Evolutionary conservation across 179 eudicot genomes (phyloP), one percentile per base, ranked within the genome.

Genomic region (Nepenthes alata): DNA sequence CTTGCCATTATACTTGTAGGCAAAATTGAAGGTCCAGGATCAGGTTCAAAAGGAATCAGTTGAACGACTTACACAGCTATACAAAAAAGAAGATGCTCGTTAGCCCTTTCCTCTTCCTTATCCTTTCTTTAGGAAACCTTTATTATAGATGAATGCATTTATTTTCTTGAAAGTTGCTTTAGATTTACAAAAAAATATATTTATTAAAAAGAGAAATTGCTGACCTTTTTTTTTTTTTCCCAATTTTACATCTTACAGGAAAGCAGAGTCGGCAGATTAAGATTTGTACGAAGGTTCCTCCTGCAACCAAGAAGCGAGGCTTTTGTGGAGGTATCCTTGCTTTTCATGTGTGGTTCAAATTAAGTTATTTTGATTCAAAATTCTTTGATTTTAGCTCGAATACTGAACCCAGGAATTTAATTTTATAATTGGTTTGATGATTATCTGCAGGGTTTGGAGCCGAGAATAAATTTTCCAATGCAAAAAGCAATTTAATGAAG

Each of bases 401-500:
- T 41, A n/a, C 47, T n/a, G 39, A 10, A 56, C 39, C 16, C 34
- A 11, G 37, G 57, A 15, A 49, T 55, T 68, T 34, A 38, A n/a
- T 35, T 35, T 50, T 50, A 4, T 52, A 10, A 56, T 41, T 49
- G 13, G 11, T 35, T 56, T 38, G 61, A 11, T 57, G 6, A 57
- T 11, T 57, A 57, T 37, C 2, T 37, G 16, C 70, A 86, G 91
- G 81, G 55, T 84, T 72, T 69, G 83, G 93, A 67, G 71, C 58
- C 45, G 85, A 88, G 35, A 66, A 69, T 67, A 75, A 68, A 62
- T 16, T 80, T 60, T 70, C 82, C 75, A 86, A 81, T 78, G 77
- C 80, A 35, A 91, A 80, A 72, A 89, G 96, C 80, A 73, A 69
- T 80, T 65, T 91, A 65, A 78, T 91, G 93, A 89, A 80, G 83